Evolutionary conservation across 129 eudicot genomes (phyloP).

Genomic region (Silybum marianum): DNA sequence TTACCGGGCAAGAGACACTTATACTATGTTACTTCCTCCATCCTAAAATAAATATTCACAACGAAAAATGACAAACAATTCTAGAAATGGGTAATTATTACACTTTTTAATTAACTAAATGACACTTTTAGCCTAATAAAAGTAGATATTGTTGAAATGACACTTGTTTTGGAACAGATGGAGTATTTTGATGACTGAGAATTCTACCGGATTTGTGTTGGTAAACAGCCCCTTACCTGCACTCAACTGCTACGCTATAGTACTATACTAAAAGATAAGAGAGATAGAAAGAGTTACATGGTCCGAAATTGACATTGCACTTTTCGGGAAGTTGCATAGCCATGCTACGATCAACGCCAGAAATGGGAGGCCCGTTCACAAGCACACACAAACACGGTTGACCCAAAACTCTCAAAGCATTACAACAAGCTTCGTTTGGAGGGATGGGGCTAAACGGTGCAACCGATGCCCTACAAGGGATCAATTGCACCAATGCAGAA

Average conservation of each 20-base stretch:
- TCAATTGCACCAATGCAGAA: constrained; percentile 84
- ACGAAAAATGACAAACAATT: background rate
- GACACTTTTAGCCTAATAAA: background rate
- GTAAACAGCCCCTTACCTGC: background rate
- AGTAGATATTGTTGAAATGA: background rate
- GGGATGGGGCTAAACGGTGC: constrained; percentile 85
- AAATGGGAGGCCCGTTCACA: constrained; percentile 90
- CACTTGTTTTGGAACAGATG: background rate
- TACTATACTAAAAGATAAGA: constrained; percentile 4
- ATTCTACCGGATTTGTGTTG: too few species aligned
- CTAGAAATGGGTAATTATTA: background rate
- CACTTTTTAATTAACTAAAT: background rate
- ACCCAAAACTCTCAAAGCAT: constrained; percentile 74
- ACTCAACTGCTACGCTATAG: background rate
- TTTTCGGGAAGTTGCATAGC: constrained; percentile 93
- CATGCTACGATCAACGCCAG: constrained; percentile 91
- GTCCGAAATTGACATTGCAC: constrained; percentile 80
- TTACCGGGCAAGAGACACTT: background rate
- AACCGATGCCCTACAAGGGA: constrained; percentile 86
- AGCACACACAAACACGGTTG: constrained; percentile 95
- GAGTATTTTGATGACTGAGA: background rate
- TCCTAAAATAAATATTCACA: background rate
- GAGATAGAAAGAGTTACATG: constrained; percentile 50
- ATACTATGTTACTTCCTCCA: background rate
- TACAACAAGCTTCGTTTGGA: constrained; percentile 86